A percentile compares a stretch with the other conserved stretches of the same genome.
Conservation (phyloP, 2,329 filamentous ascomycete species). For the Xylariales sp. region DNA sequence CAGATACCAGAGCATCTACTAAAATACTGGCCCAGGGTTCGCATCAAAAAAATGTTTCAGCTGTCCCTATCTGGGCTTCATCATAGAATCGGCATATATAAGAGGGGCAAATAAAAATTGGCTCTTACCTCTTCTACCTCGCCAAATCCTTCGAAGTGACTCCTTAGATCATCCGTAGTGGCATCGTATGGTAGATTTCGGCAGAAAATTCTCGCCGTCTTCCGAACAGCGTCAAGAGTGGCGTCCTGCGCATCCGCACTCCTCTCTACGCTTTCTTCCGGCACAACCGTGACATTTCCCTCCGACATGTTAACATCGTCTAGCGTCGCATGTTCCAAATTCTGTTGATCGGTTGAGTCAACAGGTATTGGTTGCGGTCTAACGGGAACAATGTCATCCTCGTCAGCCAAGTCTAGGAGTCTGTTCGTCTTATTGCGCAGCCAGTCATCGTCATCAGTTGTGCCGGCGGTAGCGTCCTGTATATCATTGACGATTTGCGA, state of each 20-base stretch:
- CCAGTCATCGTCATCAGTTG: constrained; percentile 90
- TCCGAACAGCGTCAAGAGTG: constrained; percentile 70
- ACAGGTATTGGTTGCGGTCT: constrained; percentile 36
- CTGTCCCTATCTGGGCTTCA: constrained; percentile 99
- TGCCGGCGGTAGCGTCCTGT: constrained; percentile 36
- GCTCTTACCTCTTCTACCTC: constrained; percentile 85
- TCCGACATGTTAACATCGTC: constrained; percentile 26
- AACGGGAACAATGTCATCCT: constrained; percentile 64
- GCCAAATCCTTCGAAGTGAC: constrained; percentile 78
- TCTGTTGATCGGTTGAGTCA: constrained; percentile 13
- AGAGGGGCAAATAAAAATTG: constrained; percentile 16
- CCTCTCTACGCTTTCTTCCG: constrained; percentile 46
- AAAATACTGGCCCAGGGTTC: constrained; percentile 95
- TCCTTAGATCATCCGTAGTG: constrained; percentile 79
- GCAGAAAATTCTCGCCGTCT: constrained; percentile 84
- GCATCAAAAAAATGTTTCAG: constrained; percentile 93
- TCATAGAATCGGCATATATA: constrained; percentile 68
- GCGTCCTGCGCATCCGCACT: constrained; percentile 50
- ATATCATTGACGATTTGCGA: constrained; percentile 1
- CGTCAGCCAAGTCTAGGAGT: constrained; percentile 84
- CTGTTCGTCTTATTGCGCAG: constrained; percentile 88
- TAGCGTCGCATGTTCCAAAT: constrained; percentile 33
- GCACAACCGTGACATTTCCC: constrained; percentile 36
- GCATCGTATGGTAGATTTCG: constrained; percentile 87
- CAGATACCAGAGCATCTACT: constrained; percentile 99